These are phyloP conservation scores for Aspergillus homomorphus DNA, from an alignment of 495 filamentous ascomycete genomes.

Conservation along the genomic window DNA sequence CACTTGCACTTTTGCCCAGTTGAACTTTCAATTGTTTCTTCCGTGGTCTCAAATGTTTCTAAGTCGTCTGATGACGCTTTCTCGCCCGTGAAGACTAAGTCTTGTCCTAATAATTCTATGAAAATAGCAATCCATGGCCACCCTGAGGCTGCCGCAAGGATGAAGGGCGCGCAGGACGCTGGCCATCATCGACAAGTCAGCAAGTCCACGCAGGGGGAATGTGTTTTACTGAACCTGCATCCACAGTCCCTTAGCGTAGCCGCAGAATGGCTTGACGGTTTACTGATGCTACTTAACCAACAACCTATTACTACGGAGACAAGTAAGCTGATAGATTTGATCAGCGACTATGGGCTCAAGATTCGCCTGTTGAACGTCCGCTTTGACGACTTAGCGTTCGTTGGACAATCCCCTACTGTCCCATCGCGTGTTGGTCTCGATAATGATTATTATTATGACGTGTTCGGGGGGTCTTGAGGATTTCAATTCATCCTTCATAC, in stretches of 20 bases:
- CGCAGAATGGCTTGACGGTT: slow-evolving; percentile 93
- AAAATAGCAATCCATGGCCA: slow-evolving; percentile 92
- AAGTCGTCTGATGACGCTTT: slow-evolving; percentile 49
- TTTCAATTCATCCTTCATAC: slow-evolving; percentile 2
- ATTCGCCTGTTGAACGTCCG: slow-evolving; percentile 90
- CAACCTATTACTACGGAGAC: slow-evolving; percentile 96
- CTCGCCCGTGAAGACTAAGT: slow-evolving; percentile 53
- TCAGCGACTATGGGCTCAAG: slow-evolving; percentile 87
- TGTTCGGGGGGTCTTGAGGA: slow-evolving; percentile 43
- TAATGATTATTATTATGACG: slow-evolving; percentile 56
- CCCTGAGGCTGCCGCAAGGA: slow-evolving; percentile 28
- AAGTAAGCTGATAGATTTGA: slow-evolving; percentile 76
- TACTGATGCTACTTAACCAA: slow-evolving; percentile 93
- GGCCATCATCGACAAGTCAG: slow-evolving; percentile 35
- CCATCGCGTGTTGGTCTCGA: slow-evolving; percentile 50
- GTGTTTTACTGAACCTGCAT: slow-evolving; percentile 73
- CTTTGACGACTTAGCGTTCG: slow-evolving; percentile 64
- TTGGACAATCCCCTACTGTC: slow-evolving; percentile 43
- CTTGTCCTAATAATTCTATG: slow-evolving; percentile 56
- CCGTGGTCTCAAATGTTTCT: slow-evolving; percentile 89
- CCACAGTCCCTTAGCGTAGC: slow-evolving; percentile 78
- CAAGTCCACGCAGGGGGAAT: slow-evolving; percentile 48
- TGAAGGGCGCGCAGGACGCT: slow-evolving; percentile 25
- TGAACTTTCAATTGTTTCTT: slow-evolving; percentile 84
- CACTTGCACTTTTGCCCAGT: slow-evolving; percentile 43